Base-by-base conservation (phyloP, 2,329 filamentous ascomycete genomes). In the Pleoardoris graminearum region DNA sequence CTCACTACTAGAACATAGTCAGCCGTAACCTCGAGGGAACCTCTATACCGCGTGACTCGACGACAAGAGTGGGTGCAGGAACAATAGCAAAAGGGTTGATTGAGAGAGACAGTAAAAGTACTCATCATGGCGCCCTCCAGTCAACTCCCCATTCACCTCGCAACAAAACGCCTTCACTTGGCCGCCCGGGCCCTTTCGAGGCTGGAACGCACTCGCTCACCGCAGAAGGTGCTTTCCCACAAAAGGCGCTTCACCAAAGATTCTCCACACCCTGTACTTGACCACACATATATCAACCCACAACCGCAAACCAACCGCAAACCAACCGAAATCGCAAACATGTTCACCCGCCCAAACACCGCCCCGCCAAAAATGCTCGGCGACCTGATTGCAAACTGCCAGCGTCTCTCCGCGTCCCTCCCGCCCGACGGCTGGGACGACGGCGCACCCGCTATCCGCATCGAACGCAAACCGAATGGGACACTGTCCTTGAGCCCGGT, bases 371-470 rank as follows among this genome's bases (percentile, higher is more conserved):
- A 50, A 12, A 62, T 65, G 59, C 59, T 66, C 5, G 38, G 48
- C 16, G 57, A 61, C 36, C 41, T 64, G 2, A 50, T 48, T 21
- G 11, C 12, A 1, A 52, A 60, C 19, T 48, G 45, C 17, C 58
- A 60, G 39, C 46, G 48, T 1, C 45, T 64, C 2, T 61, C 59
- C 1, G 55, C 51, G 1, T 50, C n/a, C 16, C 44, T 66, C 7
- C 59, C 56, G n/a, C 59, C 58, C 8, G 57, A 65, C 23, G 45
- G 42, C 8, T 65, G 56, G 59, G 48, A 56, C 17, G 14, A 30
- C 4, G 32, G 42, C 1, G 11, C 21, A 11, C 32, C 37, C 6
- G 8, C 23, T 4, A 10, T 32, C 10, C 23, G 29, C 4, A 19
- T 59, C 17, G 37, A 52, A n/a, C 48, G 56, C 3, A 44, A 48